These are phyloP conservation scores for Pterulicium gracile DNA, from an alignment of 1,284 basidiomycete species.

Conservation along the genomic window DNA sequence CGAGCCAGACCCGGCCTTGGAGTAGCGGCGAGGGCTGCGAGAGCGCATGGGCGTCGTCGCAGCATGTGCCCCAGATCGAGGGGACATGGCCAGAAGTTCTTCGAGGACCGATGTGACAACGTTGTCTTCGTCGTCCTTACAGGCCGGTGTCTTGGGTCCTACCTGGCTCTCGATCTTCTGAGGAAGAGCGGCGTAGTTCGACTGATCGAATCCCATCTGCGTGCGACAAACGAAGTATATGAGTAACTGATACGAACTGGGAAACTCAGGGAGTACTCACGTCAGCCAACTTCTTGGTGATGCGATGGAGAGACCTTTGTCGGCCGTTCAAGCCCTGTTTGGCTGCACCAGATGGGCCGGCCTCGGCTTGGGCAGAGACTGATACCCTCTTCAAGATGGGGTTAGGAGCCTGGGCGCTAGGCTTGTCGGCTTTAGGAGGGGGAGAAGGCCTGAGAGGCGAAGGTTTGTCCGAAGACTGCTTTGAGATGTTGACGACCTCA, in stretches of 20 bases:
- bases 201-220: slow-evolving; percentile 65
- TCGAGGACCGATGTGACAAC: slow-evolving; percentile 56
- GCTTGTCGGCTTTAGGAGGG: slow-evolving; percentile 19
- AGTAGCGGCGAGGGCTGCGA: slow-evolving; percentile 29
- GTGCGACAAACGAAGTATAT: slow-evolving; percentile 1
- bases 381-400: slow-evolving; percentile 8
- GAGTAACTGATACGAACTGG: slow-evolving; percentile 11
- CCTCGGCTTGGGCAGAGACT: slow-evolving; percentile 15
- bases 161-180: slow-evolving; percentile 42
- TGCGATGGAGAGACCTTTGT: slow-evolving; percentile 19
- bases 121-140: slow-evolving; percentile 47
- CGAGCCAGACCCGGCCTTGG: too few relatives aligned
- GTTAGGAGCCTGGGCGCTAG: slow-evolving; percentile 10
- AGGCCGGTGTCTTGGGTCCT: slow-evolving; percentile 26
- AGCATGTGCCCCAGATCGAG: slow-evolving; percentile 23
- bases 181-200: slow-evolving; percentile 38
- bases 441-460: slow-evolving; percentile 18
- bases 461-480: slow-evolving; percentile 28
- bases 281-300: slow-evolving; percentile 41
- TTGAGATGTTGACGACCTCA: slow-evolving; percentile 41
- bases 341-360: slow-evolving; percentile 19
- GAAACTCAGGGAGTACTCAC: slow-evolving; percentile 18
- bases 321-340: background rate
- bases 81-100: slow-evolving; percentile 35
- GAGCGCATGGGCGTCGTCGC: slow-evolving; percentile 18